Conservation (phyloP, 345 rosid species). For the Corchorus olitorius region DNA sequence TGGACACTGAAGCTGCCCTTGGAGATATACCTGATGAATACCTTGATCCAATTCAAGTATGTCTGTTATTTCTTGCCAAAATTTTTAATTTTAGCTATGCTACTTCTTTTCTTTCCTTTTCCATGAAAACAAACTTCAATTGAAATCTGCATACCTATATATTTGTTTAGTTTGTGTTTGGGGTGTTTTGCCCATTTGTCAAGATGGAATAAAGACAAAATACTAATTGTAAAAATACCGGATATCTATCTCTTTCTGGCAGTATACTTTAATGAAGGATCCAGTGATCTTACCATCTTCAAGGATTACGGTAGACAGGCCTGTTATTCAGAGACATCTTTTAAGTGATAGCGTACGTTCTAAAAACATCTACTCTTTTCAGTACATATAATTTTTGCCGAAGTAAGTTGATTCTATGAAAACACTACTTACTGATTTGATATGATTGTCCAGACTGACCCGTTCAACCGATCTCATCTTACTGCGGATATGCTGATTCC, state of each 20-base stretch:
- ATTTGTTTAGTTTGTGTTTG: slow-evolving; percentile 6
- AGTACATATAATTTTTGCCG: no score
- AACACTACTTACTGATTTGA: neutral
- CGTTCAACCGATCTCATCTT: slow-evolving; percentile 91
- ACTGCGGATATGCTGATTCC: slow-evolving; percentile 90
- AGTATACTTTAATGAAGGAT: slow-evolving; percentile 97
- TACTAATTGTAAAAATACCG: neutral
- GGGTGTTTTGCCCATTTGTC: neutral
- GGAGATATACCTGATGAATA: slow-evolving; percentile 98
- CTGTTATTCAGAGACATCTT: slow-evolving; percentile 98
- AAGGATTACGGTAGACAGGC: slow-evolving; percentile 78
- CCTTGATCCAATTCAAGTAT: slow-evolving; percentile 96
- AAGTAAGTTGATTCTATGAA: no score
- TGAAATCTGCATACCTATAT: neutral
- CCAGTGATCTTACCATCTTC: slow-evolving; percentile 98
- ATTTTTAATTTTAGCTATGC: neutral
- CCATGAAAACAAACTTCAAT: neutral
- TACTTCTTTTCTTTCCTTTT: slow-evolving; percentile 9
- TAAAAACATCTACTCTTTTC: neutral
- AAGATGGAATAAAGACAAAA: neutral
- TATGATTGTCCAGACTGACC: slow-evolving; percentile 73
- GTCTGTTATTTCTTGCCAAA: slow-evolving; percentile 14
- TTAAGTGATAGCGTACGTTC: slow-evolving; percentile 74
- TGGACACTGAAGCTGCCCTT: slow-evolving; percentile 92
- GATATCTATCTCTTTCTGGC: slow-evolving; percentile 22